Conservation (phyloP, 306 rosid genomes). For the Ochetophila trinervis region DNA sequence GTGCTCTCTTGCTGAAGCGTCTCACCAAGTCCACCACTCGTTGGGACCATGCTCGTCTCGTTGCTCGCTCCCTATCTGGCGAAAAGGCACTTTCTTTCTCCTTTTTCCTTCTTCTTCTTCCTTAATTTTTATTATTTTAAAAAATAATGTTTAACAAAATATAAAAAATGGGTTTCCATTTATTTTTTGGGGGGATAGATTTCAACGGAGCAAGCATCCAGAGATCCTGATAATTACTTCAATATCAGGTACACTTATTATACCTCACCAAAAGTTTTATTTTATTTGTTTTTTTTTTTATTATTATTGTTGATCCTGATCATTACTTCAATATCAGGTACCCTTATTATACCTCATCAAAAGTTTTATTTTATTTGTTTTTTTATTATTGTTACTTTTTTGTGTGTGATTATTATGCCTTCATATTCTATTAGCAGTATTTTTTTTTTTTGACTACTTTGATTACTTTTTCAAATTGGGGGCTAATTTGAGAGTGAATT, state of each 20-base stretch:
- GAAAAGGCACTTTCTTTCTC: conserved; percentile 47
- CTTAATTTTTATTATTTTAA: neutral
- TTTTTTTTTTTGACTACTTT: no score
- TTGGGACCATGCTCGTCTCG: conserved; percentile 91
- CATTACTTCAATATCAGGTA: conserved; percentile 89
- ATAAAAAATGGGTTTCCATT: neutral
- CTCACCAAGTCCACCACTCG: conserved; percentile 97
- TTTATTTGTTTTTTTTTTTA: no score
- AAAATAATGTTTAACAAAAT: neutral
- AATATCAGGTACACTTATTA: conserved; percentile 55
- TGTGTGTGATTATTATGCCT: neutral
- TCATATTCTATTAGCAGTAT: neutral
- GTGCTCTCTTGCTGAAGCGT: conserved; percentile 79
- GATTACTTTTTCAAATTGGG: no score
- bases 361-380: neutral
- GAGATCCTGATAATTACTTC: conserved; percentile 93
- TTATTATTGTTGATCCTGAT: no score
- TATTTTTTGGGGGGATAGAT: conserved; percentile 29
- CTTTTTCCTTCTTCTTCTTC: neutral
- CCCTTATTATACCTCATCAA: neutral
- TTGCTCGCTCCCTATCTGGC: conserved; percentile 76
- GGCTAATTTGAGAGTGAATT: no score
- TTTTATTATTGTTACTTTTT: neutral
- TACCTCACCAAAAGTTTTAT: neutral
- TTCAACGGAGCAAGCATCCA: conserved; percentile 86